Base-by-base conservation (phyloP, 129 eudicot genomes). In the Chrysanthemum seticuspe region DNA sequence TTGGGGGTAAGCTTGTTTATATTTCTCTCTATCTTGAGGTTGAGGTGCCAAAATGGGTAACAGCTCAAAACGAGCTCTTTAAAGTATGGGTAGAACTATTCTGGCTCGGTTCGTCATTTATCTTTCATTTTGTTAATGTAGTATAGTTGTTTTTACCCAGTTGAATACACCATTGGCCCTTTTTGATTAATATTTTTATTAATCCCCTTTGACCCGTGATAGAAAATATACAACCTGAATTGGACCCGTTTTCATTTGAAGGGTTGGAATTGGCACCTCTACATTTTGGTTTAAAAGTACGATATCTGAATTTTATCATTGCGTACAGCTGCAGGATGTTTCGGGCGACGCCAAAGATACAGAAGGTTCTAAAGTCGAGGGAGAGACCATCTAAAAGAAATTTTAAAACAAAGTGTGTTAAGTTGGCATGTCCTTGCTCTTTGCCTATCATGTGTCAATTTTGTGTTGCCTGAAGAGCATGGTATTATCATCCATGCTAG, bases 301-400 rank as follows among this genome's bases (percentile, higher is more conserved):
- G 50, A 44, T 23, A 27, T 60, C 44, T 60, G 45, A 62, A 13
- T 3, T 40, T 64, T 21, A 13, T 64, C 16, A 52, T 54, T 14
- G 64, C 66, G 73, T 63, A 57, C 76, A 93, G 96, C 74, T 93
- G 80, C 92, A 89, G 77, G 96, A 89, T 78, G 81, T 61, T 71
- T 65, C 83, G 6, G 88, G 75, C 68, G 92, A 80, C 49, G 68
- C 61, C 29, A 77, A 74, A 65, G 87, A 54, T 45, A 48, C 67
- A 6, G 83, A 79, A 73, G 85, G 3, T 36, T 62, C 78, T 6
- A 79, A 77, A 31, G 85, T 71, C 10, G 84, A 83, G 60, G 77
- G 18, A n/a, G 73, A 78, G 45, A 64, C 55, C 13, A 3, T 47
- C 15, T 78, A 56, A 71, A 78, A 54, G 44, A 55, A 58, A 45